These are phyloP conservation scores for Coniferiporia weirii DNA, from an alignment of 1,284 basidiomycete species.

Conservation along the genomic window DNA sequence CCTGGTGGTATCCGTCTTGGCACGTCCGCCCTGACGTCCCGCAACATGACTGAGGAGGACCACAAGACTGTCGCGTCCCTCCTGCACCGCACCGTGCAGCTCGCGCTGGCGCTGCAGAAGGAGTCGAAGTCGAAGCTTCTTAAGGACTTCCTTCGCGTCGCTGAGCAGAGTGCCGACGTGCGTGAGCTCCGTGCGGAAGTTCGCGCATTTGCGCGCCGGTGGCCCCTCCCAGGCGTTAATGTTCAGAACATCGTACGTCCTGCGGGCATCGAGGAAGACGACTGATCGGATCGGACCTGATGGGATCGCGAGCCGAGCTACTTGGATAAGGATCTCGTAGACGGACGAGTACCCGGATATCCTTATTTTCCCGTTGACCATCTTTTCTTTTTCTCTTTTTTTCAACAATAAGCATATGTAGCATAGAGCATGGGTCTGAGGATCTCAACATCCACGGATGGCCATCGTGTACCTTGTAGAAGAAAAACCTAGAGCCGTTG, in stretches of 20 bases:
- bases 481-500: not conserved
- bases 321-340: too few relatives aligned
- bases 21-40: constrained; percentile 90
- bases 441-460: constrained; percentile 10
- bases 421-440: constrained; percentile 10
- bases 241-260: constrained; percentile 57
- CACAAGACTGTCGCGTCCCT: constrained; percentile 86
- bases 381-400: constrained; percentile 1
- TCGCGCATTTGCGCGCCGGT: constrained; percentile 72
- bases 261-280: constrained; percentile 59
- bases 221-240: constrained; percentile 93
- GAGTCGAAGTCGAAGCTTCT: constrained; percentile 93
- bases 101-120: constrained; percentile 84
- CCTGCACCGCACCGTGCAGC: constrained; percentile 89
- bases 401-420: constrained; percentile 13
- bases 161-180: constrained; percentile 68
- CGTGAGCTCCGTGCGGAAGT: constrained; percentile 73
- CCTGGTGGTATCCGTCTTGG: constrained; percentile 98
- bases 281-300: constrained; percentile 17
- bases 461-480: not conserved
- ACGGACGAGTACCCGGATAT: not conserved
- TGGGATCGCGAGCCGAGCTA: too few relatives aligned
- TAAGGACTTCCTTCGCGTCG: constrained; percentile 91
- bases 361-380: not conserved
- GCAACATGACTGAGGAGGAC: constrained; percentile 88